Evolutionary conservation across 2,329 filamentous ascomycete species (phyloP), one percentile per base, ranked within the genome.

Genomic region (Colletotrichum liaoningense): DNA sequence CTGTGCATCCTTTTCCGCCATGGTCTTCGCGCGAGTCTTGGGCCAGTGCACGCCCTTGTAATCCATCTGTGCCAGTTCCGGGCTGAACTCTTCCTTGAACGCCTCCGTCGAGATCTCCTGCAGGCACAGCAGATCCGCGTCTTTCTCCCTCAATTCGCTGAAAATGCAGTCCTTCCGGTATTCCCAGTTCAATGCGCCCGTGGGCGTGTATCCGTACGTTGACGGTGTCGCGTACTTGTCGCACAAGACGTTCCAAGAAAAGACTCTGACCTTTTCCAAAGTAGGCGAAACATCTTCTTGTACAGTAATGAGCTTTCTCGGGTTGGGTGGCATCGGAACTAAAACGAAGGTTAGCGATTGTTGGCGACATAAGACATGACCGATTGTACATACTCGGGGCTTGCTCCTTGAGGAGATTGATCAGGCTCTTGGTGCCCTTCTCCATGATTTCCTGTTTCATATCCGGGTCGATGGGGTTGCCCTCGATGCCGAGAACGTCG

Each of bases 11-110:
- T 93, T 94, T 79, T 97, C 95, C 16, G 90, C 90, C 94, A 98
- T 97, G 9, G 96, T 98, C 84, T 93, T 94, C 46, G 95, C 94
- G 79, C 97, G 91, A 55, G 94, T 93, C 82, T 97, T 96, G 57
- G 95, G 94, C 90, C 93, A 98, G 80, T 96, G 97, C 3, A 98
- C 92, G 28, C 97, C 96, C 84, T 95, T 97, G 88, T 98, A 99
- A 76, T 96, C 95, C 78, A 93, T 89, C 77, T 94, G 92, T 2
- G 94, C 94, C 72, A 99, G 88, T 74, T 95, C 91, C n/a, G 94
- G 93, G 73, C 93, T 92, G 85, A 98, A 97, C 79, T 93, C 97
- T 74, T 96, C 94, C 80, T 97, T 93, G 85, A 97, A 98, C 67
- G 93, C 96, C 78, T 97, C 94, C 67, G 93, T 93, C 67, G 97